Evolutionary conservation across 768 basidiomycete species (phyloP).

Genomic region (Amylocystis lapponica): DNA sequence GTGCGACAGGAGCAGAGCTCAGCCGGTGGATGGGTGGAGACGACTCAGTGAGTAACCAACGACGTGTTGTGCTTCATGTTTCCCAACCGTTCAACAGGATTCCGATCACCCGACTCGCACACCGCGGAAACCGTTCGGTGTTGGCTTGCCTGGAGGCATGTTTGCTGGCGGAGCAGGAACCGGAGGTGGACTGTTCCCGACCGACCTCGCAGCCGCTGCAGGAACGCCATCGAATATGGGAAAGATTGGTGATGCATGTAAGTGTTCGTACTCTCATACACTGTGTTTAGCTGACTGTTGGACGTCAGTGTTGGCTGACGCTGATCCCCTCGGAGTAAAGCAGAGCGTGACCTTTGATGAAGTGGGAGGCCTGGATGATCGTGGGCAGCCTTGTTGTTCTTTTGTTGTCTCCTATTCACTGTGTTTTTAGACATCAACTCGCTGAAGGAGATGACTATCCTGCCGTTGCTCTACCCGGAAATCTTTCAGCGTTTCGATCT

Average conservation of each 20-base stretch:
- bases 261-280: constrained; percentile 17
- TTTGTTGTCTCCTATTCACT: constrained; percentile 1
- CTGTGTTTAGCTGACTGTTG: constrained; percentile 14
- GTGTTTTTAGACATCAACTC: constrained; percentile 76
- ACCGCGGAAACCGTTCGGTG: constrained; percentile 61
- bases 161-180: constrained; percentile 42
- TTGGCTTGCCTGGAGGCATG: constrained; percentile 42
- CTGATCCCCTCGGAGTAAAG: constrained; percentile 92
- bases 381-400: constrained; percentile 45
- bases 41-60: constrained; percentile 47
- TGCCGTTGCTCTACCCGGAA: constrained; percentile 94
- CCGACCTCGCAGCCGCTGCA: constrained; percentile 57
- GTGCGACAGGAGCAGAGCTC: constrained; percentile 71
- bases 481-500: constrained; percentile 92
- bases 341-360: constrained; percentile 93
- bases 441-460: constrained; percentile 96
- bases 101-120: constrained; percentile 65
- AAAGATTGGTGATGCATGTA: constrained; percentile 75
- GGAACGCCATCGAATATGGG: constrained; percentile 85
- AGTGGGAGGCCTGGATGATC: constrained; percentile 93
- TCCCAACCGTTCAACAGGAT: constrained; percentile 40
- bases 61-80: neutral
- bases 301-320: constrained; percentile 75
- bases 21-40: constrained; percentile 75
- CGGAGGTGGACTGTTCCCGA: constrained; percentile 52